A percentile compares a stretch with the other conserved stretches of the same genome.
These are phyloP conservation scores for Xylaria sp. DNA, from an alignment of 2,329 filamentous ascomycete species.

Conservation along the genomic window DNA sequence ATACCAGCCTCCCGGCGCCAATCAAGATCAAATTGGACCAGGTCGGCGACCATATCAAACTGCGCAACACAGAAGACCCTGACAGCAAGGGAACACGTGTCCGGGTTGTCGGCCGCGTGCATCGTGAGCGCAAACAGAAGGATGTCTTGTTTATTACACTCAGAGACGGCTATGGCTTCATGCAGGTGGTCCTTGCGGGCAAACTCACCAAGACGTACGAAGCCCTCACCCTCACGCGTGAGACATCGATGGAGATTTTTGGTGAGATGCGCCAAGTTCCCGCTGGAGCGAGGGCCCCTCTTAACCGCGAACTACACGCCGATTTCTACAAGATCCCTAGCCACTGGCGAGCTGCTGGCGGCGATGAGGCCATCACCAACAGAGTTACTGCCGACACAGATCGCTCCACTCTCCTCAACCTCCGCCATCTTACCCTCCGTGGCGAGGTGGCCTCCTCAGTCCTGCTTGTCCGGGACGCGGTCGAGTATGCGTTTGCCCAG, in stretches of 20 bases:
- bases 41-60: slow-evolving; percentile 29
- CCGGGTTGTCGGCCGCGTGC: slow-evolving; percentile 28
- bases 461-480: slow-evolving; percentile 84
- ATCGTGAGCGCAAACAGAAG: slow-evolving; percentile 34
- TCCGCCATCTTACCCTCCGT: slow-evolving; percentile 81
- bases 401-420: slow-evolving; percentile 31
- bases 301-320: slow-evolving; percentile 87
- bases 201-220: slow-evolving; percentile 92
- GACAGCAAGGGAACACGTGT: slow-evolving; percentile 32
- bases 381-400: slow-evolving; percentile 64
- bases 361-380: slow-evolving; percentile 92
- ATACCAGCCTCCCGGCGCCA: slow-evolving; percentile 22
- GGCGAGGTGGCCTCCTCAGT: slow-evolving; percentile 85
- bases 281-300: slow-evolving; percentile 78
- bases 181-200: slow-evolving; percentile 66
- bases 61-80: slow-evolving; percentile 21
- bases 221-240: slow-evolving; percentile 83
- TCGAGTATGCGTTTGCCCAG: slow-evolving; percentile 82
- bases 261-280: slow-evolving; percentile 88
- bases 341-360: slow-evolving; percentile 74
- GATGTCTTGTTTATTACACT: slow-evolving; percentile 32
- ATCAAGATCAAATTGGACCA: slow-evolving; percentile 33
- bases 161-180: slow-evolving; percentile 72
- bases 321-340: slow-evolving; percentile 87
- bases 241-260: slow-evolving; percentile 85